These are phyloP conservation scores for Saccharomyces hybrid DNA, from an alignment of 1,139 yeast genomes.

Conservation along the genomic window DNA sequence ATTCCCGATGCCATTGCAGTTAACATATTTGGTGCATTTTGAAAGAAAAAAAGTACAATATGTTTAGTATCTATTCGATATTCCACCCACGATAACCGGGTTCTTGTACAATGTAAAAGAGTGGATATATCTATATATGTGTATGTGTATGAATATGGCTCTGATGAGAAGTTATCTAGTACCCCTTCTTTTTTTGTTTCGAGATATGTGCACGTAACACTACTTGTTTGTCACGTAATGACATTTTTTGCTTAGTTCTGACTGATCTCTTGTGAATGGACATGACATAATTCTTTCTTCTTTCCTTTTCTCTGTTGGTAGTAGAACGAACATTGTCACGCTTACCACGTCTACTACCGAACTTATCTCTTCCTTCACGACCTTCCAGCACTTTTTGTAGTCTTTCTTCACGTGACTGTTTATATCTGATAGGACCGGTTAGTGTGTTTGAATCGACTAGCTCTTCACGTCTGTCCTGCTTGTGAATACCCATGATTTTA, in stretches of 20 bases:
- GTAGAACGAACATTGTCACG: conserved; percentile 76
- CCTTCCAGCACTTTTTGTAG: conserved; percentile 84
- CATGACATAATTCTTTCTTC: conserved; percentile 99
- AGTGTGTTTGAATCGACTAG: conserved; percentile 71
- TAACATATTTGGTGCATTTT: not conserved
- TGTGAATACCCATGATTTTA: conserved; percentile 56
- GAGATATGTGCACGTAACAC: conserved; percentile 77
- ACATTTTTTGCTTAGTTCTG: conserved; percentile 86
- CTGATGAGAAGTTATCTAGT: conserved; percentile 22
- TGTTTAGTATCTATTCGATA: not conserved
- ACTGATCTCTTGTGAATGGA: conserved; percentile 92
- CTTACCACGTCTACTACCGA: conserved; percentile 81
- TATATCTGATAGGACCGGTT: conserved; percentile 79
- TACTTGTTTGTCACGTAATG: conserved; percentile 85
- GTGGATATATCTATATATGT: not conserved
- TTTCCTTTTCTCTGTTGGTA: conserved; percentile 92
- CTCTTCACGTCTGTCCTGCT: conserved; percentile 55
- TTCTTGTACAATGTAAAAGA: not conserved
- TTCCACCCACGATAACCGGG: not conserved
- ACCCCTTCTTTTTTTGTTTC: conserved; percentile 83
- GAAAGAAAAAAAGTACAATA: not conserved
- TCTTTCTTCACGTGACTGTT: conserved; percentile 82
- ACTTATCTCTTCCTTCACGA: conserved; percentile 84
- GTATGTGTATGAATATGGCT: not conserved
- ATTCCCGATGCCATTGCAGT: not conserved